Percentiles rank a stretch among this genome's conserved stretches.
Evolutionary conservation across 2,329 filamentous ascomycete species (phyloP).

Genomic region (Orbilia oligospora): DNA sequence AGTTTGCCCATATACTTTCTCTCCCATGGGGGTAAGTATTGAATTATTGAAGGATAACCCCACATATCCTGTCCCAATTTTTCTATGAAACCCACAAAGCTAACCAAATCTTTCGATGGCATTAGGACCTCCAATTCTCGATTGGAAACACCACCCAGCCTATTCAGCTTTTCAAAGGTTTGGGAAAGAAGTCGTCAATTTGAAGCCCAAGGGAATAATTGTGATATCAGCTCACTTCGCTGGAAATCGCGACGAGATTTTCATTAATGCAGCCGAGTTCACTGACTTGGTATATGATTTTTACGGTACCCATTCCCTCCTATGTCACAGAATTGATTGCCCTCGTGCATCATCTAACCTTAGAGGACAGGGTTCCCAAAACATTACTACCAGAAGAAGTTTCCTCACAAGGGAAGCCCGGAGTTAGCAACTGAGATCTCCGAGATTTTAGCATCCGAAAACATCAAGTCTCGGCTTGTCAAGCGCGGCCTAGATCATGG

Average conservation of each 20-base stretch:
- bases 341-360: background rate
- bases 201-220: conserved; percentile 80
- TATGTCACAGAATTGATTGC: background rate
- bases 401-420: conserved; percentile 75
- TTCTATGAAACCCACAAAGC: background rate
- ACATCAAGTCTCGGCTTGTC: conserved; percentile 74
- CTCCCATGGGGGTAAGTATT: conserved; percentile 46
- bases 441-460: conserved; percentile 71
- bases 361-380: conserved; percentile 74
- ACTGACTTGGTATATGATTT: conserved; percentile 56
- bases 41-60: background rate
- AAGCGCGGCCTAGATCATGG: conserved; percentile 81
- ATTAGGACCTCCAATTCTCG: conserved; percentile 70
- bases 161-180: conserved; percentile 76
- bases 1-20: conserved; percentile 49
- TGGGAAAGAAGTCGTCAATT: conserved; percentile 78
- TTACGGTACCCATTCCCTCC: conserved; percentile 27
- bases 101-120: background rate
- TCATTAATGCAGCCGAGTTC: conserved; percentile 43
- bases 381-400: conserved; percentile 78
- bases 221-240: conserved; percentile 80
- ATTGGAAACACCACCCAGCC: conserved; percentile 77
- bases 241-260: conserved; percentile 38
- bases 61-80: no score
- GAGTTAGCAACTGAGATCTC: conserved; percentile 75